These are phyloP conservation scores for Gnomoniopsis smithogilvyi DNA, from an alignment of 2,329 filamentous ascomycete genomes.

Conservation along the genomic window DNA sequence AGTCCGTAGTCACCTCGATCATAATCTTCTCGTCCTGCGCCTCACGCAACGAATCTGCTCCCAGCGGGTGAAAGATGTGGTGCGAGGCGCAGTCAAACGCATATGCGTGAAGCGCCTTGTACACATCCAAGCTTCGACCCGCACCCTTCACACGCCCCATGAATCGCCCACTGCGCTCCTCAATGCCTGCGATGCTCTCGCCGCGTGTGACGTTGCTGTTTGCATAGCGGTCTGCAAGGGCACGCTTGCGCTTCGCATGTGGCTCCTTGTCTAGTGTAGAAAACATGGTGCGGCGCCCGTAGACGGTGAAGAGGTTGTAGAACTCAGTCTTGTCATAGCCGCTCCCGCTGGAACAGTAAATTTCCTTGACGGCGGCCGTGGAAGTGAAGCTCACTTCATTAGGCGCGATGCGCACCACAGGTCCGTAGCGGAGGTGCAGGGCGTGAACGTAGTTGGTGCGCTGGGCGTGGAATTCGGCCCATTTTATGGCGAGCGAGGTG, in stretches of 20 bases:
- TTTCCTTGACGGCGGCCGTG: slow-evolving; percentile 55
- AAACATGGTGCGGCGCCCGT: slow-evolving; percentile 59
- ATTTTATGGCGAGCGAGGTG: slow-evolving; percentile 50
- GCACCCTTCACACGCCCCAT: slow-evolving; percentile 48
- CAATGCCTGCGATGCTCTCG: slow-evolving; percentile 53
- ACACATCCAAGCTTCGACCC: slow-evolving; percentile 53
- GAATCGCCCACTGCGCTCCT: slow-evolving; percentile 54
- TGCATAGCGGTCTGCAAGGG: slow-evolving; percentile 65
- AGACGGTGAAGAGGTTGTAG: slow-evolving; percentile 59
- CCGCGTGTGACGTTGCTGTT: slow-evolving; percentile 63
- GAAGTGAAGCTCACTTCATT: slow-evolving; percentile 59
- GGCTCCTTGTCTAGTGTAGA: slow-evolving; percentile 54
- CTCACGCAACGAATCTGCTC: slow-evolving; percentile 56
- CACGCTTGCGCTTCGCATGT: slow-evolving; percentile 61
- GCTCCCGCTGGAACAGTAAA: slow-evolving; percentile 59
- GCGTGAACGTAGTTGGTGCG: slow-evolving; percentile 53
- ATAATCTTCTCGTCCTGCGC: slow-evolving; percentile 61
- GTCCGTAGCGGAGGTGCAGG: slow-evolving; percentile 53
- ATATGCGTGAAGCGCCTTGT: slow-evolving; percentile 64
- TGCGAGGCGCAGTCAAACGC: slow-evolving; percentile 68
- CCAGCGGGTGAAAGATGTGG: slow-evolving; percentile 66
- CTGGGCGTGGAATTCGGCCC: slow-evolving; percentile 51
- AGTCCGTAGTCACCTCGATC: slow-evolving; percentile 65
- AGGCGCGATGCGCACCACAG: slow-evolving; percentile 54
- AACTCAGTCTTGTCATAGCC: slow-evolving; percentile 65